Percentiles rank a stretch among this genome's conserved stretches.
These are phyloP conservation scores for Panicum hallii DNA, from an alignment of 202 grass and related monocot species.

Conservation along the genomic window DNA sequence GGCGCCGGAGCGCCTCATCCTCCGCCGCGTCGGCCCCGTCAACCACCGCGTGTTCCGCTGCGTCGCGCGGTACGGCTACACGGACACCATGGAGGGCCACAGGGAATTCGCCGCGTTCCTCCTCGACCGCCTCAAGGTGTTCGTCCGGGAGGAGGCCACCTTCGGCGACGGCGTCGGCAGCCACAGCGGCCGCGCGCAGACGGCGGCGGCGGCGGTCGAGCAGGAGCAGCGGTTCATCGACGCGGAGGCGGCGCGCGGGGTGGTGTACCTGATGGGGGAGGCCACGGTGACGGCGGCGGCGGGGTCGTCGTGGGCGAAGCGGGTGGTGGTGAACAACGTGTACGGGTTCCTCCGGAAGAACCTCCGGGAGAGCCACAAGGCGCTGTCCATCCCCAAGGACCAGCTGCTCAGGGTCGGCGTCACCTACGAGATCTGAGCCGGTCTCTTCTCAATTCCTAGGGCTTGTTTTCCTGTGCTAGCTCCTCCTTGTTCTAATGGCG, in stretches of 20 bases:
- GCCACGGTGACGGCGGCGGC: conserved; percentile 45
- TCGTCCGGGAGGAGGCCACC: conserved; percentile 50
- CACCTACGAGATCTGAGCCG: conserved; percentile 50
- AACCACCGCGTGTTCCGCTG: conserved; percentile 58
- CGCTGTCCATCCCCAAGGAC: conserved; percentile 55
- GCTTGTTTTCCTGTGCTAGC: neutral
- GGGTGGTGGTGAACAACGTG: conserved; percentile 53
- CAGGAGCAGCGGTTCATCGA: conserved; percentile 44
- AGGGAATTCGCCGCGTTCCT: conserved; percentile 52
- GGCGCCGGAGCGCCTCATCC: conserved; percentile 65
- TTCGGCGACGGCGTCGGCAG: neutral
- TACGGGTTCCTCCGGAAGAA: conserved; percentile 63
- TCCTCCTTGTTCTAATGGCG: neutral
- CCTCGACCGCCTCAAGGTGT: conserved; percentile 58
- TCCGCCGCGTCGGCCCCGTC: conserved; percentile 47
- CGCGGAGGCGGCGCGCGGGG: conserved; percentile 44
- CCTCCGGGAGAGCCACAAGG: conserved; percentile 51
- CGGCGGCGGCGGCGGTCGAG: neutral
- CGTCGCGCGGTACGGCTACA: conserved; percentile 71
- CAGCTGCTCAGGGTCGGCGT: conserved; percentile 64
- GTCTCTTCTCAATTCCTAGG: neutral
- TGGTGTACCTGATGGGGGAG: conserved; percentile 66
- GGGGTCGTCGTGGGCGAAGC: conserved; percentile 58
- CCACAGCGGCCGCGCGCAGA: neutral
- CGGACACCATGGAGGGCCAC: conserved; percentile 55